Percentiles rank a stretch among this genome's conserved stretches.
Conservation (phyloP, 2,329 filamentous ascomycete species). For the Colletotrichum spaethianum region DNA sequence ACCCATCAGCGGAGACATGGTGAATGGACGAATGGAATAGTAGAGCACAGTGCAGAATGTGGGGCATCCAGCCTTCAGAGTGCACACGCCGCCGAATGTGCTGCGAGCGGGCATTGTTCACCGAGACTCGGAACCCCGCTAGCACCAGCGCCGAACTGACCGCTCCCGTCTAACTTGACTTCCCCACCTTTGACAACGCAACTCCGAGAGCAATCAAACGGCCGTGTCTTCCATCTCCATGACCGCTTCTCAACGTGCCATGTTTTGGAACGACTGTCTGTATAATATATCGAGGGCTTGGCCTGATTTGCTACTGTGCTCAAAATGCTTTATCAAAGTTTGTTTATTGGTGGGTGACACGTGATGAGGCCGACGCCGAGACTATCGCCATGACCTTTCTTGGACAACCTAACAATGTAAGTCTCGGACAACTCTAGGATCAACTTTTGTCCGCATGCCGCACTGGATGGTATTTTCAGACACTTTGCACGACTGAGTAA, state of each 20-base stretch:
- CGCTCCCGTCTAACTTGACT: constrained; percentile 23
- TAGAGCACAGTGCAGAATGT: not conserved
- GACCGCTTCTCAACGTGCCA: no score
- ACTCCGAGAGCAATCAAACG: constrained; percentile 11
- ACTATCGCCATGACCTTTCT: not conserved
- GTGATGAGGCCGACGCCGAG: not conserved
- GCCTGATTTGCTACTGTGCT: not conserved
- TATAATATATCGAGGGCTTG: not conserved
- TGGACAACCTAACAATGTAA: not conserved
- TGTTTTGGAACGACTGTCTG: not conserved
- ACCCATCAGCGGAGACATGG: not conserved
- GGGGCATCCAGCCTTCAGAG: not conserved
- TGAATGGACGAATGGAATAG: constrained; percentile 23
- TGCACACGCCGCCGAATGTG: constrained; percentile 25
- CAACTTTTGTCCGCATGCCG: not conserved
- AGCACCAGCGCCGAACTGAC: constrained; percentile 17
- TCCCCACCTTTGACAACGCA: constrained; percentile 24
- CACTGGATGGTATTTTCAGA: not conserved
- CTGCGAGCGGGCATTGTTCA: constrained; percentile 28
- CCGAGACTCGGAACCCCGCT: constrained; percentile 39
- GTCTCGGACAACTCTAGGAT: not conserved
- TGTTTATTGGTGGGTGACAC: not conserved
- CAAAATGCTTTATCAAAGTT: no score
- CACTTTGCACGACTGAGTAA: not conserved
- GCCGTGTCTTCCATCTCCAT: not conserved